A percentile compares a stretch with the other conserved stretches of the same genome.
Evolutionary conservation across 2,329 filamentous ascomycete species (phyloP).

Genomic region (Trichoderma cornu-damae): DNA sequence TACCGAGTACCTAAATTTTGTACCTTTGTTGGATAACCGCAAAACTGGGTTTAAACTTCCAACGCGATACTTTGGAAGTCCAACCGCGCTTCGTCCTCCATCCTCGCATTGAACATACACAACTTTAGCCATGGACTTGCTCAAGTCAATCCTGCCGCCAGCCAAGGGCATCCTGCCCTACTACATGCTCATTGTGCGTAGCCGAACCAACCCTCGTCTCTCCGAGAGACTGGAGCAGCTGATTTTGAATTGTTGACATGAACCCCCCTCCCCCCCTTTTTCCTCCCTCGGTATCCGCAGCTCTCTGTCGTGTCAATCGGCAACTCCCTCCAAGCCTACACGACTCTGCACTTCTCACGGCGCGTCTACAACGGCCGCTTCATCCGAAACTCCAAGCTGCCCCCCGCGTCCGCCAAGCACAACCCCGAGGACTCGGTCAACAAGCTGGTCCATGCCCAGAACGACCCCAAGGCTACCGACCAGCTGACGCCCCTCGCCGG

Average conservation of each 20-base stretch:
- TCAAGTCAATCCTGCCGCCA: constrained; percentile 43
- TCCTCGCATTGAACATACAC: no score
- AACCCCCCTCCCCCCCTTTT: no score
- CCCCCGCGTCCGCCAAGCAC: constrained; percentile 37
- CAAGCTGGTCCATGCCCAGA: constrained; percentile 45
- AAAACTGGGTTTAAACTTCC: no score
- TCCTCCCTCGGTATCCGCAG: no score
- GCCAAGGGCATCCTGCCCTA: constrained; percentile 53
- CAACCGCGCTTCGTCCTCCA: no score
- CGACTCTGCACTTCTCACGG: constrained; percentile 74
- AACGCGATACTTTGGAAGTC: no score
- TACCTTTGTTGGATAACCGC: no score
- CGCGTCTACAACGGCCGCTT: constrained; percentile 74
- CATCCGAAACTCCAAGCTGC: constrained; percentile 45
- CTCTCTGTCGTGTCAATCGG: constrained; percentile 75
- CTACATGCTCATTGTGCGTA: constrained; percentile 52
- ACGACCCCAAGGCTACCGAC: constrained; percentile 44
- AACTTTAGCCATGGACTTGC: constrained; percentile 39
- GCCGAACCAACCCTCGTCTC: neutral
- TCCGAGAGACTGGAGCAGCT: no score
- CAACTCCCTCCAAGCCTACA: constrained; percentile 81
- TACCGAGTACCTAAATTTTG: no score
- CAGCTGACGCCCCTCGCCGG: constrained; percentile 70
- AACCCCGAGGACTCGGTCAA: constrained; percentile 50
- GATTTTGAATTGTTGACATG: constrained; percentile 1